Base-by-base conservation (phyloP, 805 yeast species). In the Naumovozyma baii region DNA sequence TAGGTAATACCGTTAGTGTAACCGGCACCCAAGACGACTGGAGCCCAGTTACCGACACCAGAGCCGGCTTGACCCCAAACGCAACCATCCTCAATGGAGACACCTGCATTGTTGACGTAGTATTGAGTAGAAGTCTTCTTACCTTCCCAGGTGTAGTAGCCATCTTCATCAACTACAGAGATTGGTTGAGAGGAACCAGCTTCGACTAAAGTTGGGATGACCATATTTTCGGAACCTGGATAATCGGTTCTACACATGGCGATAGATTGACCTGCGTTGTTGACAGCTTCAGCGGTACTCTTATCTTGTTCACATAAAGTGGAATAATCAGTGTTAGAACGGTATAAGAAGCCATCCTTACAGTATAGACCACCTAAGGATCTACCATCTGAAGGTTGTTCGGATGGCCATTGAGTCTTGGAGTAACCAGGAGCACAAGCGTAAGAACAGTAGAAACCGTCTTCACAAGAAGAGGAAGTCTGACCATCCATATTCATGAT, bases 141-240 rank as follows among this genome's bases (percentile, higher is more conserved):
- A 38, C 83, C 83, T 55, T 66, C 51, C 86, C 86, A 80, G 38
- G 56, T 55, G 64, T 68, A 80, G 69, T 78, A 80, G 39, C 65
- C 52, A 52, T 65, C 72, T 52, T 73, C 71, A 58, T 78, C 74
- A 42, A 80, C 84, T 48, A 75, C 80, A 31, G 82, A 66, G 39
- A 75, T 67, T 30, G 77, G 73, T 35, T 67, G 62, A 13, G 62
- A 45, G 38, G 65, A 57, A 32, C 66, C 66, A 29, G 73, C 77
- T 30, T 62, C 54, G 41, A 80, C 75, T 47, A 74, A 69, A 44
- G 85, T 78, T 57, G 87, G 87, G 44, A 80, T 69, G 54, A 72
- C 78, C 87, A 80, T 80, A 66, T 79, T 80, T 68, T 80, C 87
- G 39, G 86, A 75, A 65, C 87, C 87, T 54, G 87, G 87, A 66